Base-by-base conservation (phyloP, 257 asterid genomes). In the Solanum chilense region DNA sequence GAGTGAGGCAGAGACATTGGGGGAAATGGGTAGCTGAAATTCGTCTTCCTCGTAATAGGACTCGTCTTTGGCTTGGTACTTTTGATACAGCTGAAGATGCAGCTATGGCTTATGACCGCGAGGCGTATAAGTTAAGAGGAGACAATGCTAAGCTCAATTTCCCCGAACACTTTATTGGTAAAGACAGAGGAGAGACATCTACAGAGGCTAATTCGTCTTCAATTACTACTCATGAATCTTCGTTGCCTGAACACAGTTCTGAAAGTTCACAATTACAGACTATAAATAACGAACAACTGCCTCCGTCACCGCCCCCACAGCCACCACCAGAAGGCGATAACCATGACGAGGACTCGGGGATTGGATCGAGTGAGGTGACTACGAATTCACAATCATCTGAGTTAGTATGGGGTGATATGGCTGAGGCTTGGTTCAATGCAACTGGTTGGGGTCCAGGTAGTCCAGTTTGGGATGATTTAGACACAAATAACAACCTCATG, bases 11-110 rank as follows among this genome's bases (percentile, higher is more conserved):
- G 91, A 91, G 99, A 66, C 99, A 96, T 90, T 96, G 99, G 99
- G 99, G 99, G 0, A 96, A 96, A 89, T 96, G 99, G 99, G 99
- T 96, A 4, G 99, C 99, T 20, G 99, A 96, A 64, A 96, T 96
- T 91, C 99, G 99, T 21, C 96, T 96, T 5, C 99, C 99, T 5
- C 88, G 93, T 9, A 95, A 96, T 92, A 68, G 99, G 25, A 96
- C 99, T 18, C 98, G 99, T 14, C 95, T 96, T 90, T 96, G 99
- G 99, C 96, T 96, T 9, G 99, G 99, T 74, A 96, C 99, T 0
- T 96, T 94, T 88, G 98, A 96, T 89, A 96, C 98, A 1, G 98
- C 98, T 3, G 98, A 96, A 92, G 99, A 96, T 12, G 99, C 99
- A 3, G 99, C 99, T 27, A 6, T 96, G 90, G 98, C 99, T 78